A percentile compares a stretch with the other conserved stretches of the same genome.
Evolutionary conservation across 441 rosid genomes (phyloP).

Genomic region (Populus hybrid): DNA sequence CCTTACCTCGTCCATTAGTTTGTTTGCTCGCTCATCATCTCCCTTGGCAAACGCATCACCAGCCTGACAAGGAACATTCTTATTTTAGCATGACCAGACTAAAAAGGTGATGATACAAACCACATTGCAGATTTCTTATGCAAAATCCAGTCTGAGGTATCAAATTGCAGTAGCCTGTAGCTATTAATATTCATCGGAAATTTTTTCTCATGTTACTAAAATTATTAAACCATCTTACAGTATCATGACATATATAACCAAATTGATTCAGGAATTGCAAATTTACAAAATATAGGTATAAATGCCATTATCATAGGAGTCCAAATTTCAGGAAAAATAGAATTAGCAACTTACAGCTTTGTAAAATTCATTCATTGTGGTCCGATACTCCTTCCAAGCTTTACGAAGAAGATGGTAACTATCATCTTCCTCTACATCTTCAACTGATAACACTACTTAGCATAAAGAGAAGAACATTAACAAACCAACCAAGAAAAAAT

Average conservation of each 20-base stretch:
- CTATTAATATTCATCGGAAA: not conserved
- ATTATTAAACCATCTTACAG: not conserved
- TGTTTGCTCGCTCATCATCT: slow-evolving; percentile 40
- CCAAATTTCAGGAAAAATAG: not conserved
- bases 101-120: not conserved
- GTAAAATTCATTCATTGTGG: slow-evolving; percentile 51
- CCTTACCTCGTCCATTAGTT: slow-evolving; percentile 48
- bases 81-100: not conserved
- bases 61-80: slow-evolving; percentile 43
- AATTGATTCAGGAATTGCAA: not conserved
- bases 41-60: slow-evolving; percentile 42
- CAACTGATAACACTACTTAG: slow-evolving; percentile 10
- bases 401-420: slow-evolving; percentile 48
- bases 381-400: slow-evolving; percentile 52
- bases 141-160: not conserved
- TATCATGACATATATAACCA: not conserved
- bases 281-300: not conserved
- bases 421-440: slow-evolving; percentile 43
- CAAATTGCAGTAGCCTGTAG: not conserved
- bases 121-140: not conserved
- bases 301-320: not conserved
- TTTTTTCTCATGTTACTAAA: not conserved
- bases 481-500: not conserved
- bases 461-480: slow-evolving; percentile 12
- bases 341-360: slow-evolving; percentile 40